Evolutionary conservation across 176 grass and related monocot species (phyloP), one percentile per base, ranked within the genome.

Genomic region (Oryza australiensis): DNA sequence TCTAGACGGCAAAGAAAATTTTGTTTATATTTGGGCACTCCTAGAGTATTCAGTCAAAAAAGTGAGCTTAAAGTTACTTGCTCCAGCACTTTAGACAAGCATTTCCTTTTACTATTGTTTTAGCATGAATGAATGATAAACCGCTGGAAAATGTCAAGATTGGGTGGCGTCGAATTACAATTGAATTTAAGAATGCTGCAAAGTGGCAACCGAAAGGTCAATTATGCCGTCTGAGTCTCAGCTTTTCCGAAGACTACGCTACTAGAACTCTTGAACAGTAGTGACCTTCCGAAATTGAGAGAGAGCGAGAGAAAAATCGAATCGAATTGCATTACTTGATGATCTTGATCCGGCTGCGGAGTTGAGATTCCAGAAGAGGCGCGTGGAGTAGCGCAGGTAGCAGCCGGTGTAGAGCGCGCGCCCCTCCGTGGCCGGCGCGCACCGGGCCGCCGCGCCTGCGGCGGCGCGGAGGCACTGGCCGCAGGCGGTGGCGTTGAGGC

Each of bases 321-420:
- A 59, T 59, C 53, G 53, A 59, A 59, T 73, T 12, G 41, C 13
- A 63, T 24, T 80, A 97, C 91, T 88, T 89, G 84, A 81, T 10
- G 88, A 83, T 40, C 49, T n/a, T 3, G 87, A 85, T 16, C 53
- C 70, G 13, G 60, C 53, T 12, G 85, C 70, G 64, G 64, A 30
- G 72, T 93, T 71, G 34, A 78, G 32, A 70, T 97, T 97, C 94
- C 91, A 97, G 84, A 93, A 97, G 23, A 42, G 68, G 7, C 3
- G n/a, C 6, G 85, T 91, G 20, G 94, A 97, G 67, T 97, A 97
- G 46, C 86, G 89, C 43, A 97, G 38, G 82, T 85, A 97, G 70
- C 94, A 97, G 24, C 94, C 94, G 5, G 94, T 34, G 71, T 83
- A 97, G 48, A 91, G 85, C 32, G 91, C 94, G 29, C 84, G 86